phyloP scores from a whole-genome alignment of 257 asterid species.

The Nyctanthes arbortristis region DNA sequence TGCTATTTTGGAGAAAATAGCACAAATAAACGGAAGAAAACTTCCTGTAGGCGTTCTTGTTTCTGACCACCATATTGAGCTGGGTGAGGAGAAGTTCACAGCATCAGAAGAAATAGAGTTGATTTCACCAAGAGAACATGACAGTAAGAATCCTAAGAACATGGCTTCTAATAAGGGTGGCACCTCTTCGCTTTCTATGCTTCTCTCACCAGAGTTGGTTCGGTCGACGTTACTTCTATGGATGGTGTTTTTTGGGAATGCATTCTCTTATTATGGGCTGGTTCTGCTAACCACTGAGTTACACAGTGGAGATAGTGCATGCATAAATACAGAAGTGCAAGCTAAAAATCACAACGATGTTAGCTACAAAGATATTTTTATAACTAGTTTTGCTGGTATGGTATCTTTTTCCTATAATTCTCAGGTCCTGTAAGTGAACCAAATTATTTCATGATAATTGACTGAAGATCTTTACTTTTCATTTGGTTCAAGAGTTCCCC shows the following conservation, averaged over 20 bases:
- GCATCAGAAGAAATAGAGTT: conserved; percentile 44
- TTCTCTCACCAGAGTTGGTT: conserved; percentile 64
- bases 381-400: conserved; percentile 80
- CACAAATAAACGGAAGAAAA: conserved; percentile 44
- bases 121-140: conserved; percentile 39
- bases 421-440: not conserved
- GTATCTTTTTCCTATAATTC: no score
- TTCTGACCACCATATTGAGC: conserved; percentile 44
- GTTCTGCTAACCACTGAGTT: conserved; percentile 77
- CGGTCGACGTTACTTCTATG: conserved; percentile 67
- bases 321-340: conserved; percentile 29
- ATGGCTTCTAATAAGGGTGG: conserved; percentile 27
- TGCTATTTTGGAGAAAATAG: conserved; percentile 46
- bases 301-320: conserved; percentile 45
- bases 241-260: conserved; percentile 71
- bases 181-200: conserved; percentile 47
- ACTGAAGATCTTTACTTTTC: conserved; percentile 27
- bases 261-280: conserved; percentile 77
- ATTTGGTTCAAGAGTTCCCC: conserved; percentile 60
- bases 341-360: conserved; percentile 39
- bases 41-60: conserved; percentile 63
- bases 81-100: conserved; percentile 38
- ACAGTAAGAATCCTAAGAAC: conserved; percentile 22
- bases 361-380: conserved; percentile 58
- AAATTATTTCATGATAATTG: conserved; percentile 6